Evolutionary conservation across 2,329 filamentous ascomycete species (phyloP), one percentile per base, ranked within the genome.

Genomic region (Graphiopsis chlorocephala): DNA sequence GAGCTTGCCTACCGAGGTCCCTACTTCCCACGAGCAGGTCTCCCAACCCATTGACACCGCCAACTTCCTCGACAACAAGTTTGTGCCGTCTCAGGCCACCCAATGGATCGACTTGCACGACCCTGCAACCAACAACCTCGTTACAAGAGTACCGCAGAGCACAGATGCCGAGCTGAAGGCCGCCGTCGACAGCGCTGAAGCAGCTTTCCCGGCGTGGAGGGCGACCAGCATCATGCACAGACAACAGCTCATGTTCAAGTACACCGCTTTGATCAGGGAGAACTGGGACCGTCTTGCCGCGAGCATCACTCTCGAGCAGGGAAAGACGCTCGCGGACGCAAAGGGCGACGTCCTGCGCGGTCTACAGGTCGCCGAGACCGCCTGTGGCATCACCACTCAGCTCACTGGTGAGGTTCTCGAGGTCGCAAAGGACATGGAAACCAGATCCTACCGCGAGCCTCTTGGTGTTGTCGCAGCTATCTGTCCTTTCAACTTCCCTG

Each of bases 341-440:
- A 89, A 84, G 78, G 91, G 91, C 52, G 91, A 95, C 76, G 91
- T 95, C 25, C 84, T 94, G 59, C 85, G 91, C 71, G 91, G 91
- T 55, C 83, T 95, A 66, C 91, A 95, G 82, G 91, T 95, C 28
- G 92, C 92, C 2, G 91, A 95, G 82, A 90, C 90, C 7, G 89
- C 91, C 25, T 91, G 91, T 74, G 90, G 85, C 57, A 92, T 92
- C 63, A 90, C 91, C 0, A 91, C 92, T 71, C 86, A 93, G 76
- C 84, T 95, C 78, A 92, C 91, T 77, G 91, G 91, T 45, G 91
- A 95, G 80, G 84, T 95, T 52, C 83, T 95, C 35, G 91, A 95
- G 81, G 91, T 95, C 14, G 86, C 91, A 63, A 93, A 92, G 83
- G 91, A 95, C 73, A 95, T 95, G 91, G 91, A 95, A 83, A 95